A percentile compares a stretch with the other conserved stretches of the same genome.
Evolutionary conservation across 2,329 filamentous ascomycete genomes (phyloP).

Genomic region (Stagonosporopsis tanaceti): DNA sequence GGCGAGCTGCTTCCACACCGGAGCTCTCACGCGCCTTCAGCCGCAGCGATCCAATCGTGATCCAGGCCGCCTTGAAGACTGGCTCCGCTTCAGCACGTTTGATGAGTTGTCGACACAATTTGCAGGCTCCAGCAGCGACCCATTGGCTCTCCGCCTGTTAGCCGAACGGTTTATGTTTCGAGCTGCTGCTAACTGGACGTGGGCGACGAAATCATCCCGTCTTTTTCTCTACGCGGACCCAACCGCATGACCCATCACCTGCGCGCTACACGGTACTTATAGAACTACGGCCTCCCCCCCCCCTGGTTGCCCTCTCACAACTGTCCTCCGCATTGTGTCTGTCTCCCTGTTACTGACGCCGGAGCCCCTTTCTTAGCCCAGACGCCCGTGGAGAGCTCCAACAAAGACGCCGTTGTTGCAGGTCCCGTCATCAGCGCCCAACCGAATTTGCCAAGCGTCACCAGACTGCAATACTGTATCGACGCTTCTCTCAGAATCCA

Average conservation of each 20-base stretch:
- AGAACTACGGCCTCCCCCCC: constrained; percentile 32
- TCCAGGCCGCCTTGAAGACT: constrained; percentile 27
- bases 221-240: constrained; percentile 33
- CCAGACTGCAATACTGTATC: constrained; percentile 3
- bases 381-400: constrained; percentile 15
- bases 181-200: constrained; percentile 43
- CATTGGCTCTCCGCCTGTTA: constrained; percentile 44
- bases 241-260: constrained; percentile 46
- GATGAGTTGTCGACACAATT: constrained; percentile 50
- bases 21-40: constrained; percentile 11
- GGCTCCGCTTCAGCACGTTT: constrained; percentile 42
- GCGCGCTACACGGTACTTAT: constrained; percentile 44
- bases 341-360: background rate
- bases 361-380: constrained; percentile 19
- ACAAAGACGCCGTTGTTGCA: constrained; percentile 32
- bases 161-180: constrained; percentile 49
- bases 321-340: background rate
- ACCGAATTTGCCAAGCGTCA: constrained; percentile 21
- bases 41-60: constrained; percentile 39
- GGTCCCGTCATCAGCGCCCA: constrained; percentile 37
- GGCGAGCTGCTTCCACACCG: constrained; percentile 10
- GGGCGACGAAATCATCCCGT: constrained; percentile 47
- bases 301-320: constrained; percentile 10
- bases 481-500: background rate
- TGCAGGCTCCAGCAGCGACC: constrained; percentile 30